Conservation (phyloP, 176 grass and related monocot genomes). For the Tuctoria greenei region DNA sequence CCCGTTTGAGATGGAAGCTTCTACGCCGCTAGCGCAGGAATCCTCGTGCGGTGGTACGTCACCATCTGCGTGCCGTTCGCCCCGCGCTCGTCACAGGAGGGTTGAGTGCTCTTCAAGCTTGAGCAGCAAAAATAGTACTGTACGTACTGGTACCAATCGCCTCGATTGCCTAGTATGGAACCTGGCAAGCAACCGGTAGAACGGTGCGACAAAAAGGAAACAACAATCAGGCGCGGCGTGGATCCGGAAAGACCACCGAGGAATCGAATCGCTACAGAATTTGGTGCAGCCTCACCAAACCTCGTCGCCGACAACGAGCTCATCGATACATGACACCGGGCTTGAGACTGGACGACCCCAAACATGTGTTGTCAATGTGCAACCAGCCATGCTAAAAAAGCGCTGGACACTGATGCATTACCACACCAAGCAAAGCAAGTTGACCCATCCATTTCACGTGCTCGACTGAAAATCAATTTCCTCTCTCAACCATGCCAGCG, state of each 20-base stretch:
- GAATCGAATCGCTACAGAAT: background rate
- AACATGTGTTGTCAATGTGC: no score
- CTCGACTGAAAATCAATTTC: slow-evolving; percentile 6
- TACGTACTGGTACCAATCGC: background rate
- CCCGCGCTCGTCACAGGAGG: background rate
- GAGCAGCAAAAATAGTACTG: background rate
- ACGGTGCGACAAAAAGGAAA: background rate
- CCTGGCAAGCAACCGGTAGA: background rate
- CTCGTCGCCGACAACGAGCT: background rate
- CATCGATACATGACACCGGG: background rate
- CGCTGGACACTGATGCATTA: no score
- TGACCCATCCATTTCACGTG: no score
- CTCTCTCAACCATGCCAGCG: background rate
- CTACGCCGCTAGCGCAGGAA: no score
- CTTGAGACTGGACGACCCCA: no score
- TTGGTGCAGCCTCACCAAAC: slow-evolving; percentile 2
- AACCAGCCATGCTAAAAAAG: no score
- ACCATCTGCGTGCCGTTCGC: background rate
- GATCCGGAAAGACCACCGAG: background rate
- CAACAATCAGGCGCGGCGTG: background rate
- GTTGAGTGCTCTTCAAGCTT: slow-evolving; percentile 17
- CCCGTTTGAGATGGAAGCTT: no score
- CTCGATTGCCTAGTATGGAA: background rate
- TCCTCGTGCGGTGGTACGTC: background rate
- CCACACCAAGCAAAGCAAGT: no score